These are phyloP conservation scores for Didymosphaeria variabile DNA, from an alignment of 2,329 filamentous ascomycete species.

Conservation along the genomic window DNA sequence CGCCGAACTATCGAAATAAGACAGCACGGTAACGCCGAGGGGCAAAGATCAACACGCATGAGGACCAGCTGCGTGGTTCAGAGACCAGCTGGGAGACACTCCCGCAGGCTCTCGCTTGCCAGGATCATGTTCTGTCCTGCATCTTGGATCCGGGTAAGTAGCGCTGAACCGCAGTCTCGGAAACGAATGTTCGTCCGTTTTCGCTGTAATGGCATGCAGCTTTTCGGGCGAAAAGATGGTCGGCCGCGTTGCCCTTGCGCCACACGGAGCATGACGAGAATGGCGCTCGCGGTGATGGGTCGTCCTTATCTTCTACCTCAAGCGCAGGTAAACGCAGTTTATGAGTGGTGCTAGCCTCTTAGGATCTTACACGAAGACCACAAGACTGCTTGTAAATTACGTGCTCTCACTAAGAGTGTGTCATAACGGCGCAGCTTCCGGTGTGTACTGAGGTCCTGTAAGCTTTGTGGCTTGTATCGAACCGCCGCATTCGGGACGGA, in stretches of 20 bases:
- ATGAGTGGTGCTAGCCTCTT: neutral
- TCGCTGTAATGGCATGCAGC: neutral
- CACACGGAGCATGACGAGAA: constrained; percentile 12
- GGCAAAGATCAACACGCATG: constrained; percentile 9
- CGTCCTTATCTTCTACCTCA: neutral
- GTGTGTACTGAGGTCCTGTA: constrained; percentile 7
- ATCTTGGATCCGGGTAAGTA: constrained; percentile 1
- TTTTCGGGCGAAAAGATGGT: constrained; percentile 5
- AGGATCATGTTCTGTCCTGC: neutral
- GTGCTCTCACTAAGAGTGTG: neutral
- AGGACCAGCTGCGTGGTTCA: constrained; percentile 7
- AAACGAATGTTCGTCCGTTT: constrained; percentile 4
- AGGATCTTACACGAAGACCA: neutral
- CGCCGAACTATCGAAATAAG: constrained; percentile 9
- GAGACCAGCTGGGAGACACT: neutral
- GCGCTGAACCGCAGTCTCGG: constrained; percentile 12
- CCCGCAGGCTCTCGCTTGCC: constrained; percentile 3
- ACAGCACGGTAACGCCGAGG: neutral
- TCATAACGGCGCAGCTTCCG: neutral
- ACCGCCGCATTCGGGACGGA: constrained; percentile 9
- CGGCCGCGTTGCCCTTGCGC: neutral
- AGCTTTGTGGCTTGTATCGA: constrained; percentile 15
- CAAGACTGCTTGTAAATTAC: neutral
- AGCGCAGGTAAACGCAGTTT: neutral
- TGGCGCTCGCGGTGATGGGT: constrained; percentile 1